Base-by-base conservation (phyloP, 768 basidiomycete genomes). In the Xanthoconium stramineum region DNA sequence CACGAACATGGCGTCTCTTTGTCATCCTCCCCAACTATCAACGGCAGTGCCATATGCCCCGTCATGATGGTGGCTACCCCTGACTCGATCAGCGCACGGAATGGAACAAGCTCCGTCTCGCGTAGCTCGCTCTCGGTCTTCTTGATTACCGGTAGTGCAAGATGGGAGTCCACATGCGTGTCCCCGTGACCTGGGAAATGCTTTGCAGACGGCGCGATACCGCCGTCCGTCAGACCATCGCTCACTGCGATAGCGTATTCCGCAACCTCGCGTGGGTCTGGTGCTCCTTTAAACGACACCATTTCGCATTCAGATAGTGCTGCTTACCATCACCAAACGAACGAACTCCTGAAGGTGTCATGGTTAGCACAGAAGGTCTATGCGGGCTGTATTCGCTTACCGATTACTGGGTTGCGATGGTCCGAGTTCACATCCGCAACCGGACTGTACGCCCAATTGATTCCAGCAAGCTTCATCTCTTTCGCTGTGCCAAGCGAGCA, bases 161-260 rank as follows among this genome's bases (percentile, higher is more conserved):
- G 76, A 61, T 89, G 88, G 1, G 87, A 87, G 63, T 89, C 88
- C 45, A 87, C 74, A 53, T 83, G 78, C 1, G 87, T 89, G 53
- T 89, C 86, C 0, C 88, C 86, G 57, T 89, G 88, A 0, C 88
- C 88, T 0, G 86, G 87, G 61, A 88, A 88, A 62, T 89, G 88
- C 62, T 88, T 89, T 3, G 80, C 79, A 24, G 76, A 83, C 0
- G 88, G 79, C 3, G 86, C 85, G 11, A 89, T 70, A 2, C 78
- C 78, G 0, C 74, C 71, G 5, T 74, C 63, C 0, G 75, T 72
- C 17, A 86, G 74, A 4, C 85, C 86, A 1, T 64, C 64, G 38
- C 75, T 72, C 15, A 80, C 81, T 1, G 82, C 81, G 0, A 62
- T 55, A 0, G 77, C 81, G 52, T 78, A 85, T 42, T 68, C 58